Evolutionary conservation across 2,329 filamentous ascomycete genomes (phyloP).

Genomic region (Fusarium armeniacum): DNA sequence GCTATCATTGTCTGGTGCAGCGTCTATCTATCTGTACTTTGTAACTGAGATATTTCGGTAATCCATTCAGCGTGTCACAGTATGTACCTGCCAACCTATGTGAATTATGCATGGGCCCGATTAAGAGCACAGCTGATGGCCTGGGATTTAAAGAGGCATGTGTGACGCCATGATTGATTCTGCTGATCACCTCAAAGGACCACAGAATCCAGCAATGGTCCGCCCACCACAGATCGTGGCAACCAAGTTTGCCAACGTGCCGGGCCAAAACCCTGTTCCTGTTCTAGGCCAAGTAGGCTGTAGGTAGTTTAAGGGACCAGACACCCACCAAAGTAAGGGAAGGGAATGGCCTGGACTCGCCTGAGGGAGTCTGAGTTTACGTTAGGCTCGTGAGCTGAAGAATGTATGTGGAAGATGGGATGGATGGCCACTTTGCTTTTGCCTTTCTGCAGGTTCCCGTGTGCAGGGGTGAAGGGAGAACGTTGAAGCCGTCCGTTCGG

Average conservation of each 20-base stretch:
- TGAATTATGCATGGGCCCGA: slow-evolving; percentile 3
- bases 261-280: slow-evolving; percentile 33
- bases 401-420: slow-evolving; percentile 24
- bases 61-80: neutral
- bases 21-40: neutral
- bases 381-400: slow-evolving; percentile 30
- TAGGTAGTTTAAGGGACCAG: slow-evolving; percentile 11
- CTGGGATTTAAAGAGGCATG: slow-evolving; percentile 15
- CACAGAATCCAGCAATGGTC: slow-evolving; percentile 10
- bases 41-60: neutral
- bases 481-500: slow-evolving; percentile 28
- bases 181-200: slow-evolving; percentile 6
- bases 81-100: neutral
- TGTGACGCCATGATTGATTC: slow-evolving; percentile 20
- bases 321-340: neutral
- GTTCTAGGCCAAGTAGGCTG: slow-evolving; percentile 9
- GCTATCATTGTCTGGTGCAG: neutral
- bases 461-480: slow-evolving; percentile 18
- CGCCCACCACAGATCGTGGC: slow-evolving; percentile 33
- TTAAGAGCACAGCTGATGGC: neutral
- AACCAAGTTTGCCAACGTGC: slow-evolving; percentile 32
- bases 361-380: slow-evolving; percentile 24
- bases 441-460: slow-evolving; percentile 42
- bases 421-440: slow-evolving; percentile 19
- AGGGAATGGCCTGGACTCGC: slow-evolving; percentile 37